Conservation (phyloP, 2,329 filamentous ascomycete species). For the Pseudogymnoascus sp. region DNA sequence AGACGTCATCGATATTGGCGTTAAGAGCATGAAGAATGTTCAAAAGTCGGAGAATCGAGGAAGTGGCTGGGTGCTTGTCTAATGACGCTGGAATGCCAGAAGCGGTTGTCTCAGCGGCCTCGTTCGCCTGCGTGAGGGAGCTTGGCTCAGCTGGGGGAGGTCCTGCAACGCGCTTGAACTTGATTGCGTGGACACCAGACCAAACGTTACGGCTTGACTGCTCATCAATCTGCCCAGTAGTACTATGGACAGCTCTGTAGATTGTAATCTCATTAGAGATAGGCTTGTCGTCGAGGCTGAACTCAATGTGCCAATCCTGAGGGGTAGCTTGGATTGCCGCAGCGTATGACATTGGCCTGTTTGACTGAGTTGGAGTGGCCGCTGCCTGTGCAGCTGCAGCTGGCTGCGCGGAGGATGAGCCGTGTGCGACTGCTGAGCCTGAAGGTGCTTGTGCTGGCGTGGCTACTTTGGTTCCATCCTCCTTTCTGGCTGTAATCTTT, state of each 20-base stretch:
- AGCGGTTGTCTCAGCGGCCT: constrained; percentile 42
- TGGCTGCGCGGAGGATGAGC: constrained; percentile 31
- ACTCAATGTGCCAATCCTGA: constrained; percentile 96
- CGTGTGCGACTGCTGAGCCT: constrained; percentile 34
- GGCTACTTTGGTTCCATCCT: constrained; percentile 78
- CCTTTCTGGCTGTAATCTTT: constrained; percentile 82
- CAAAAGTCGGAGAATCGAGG: constrained; percentile 78
- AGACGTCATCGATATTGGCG: constrained; percentile 82
- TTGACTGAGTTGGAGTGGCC: constrained; percentile 40
- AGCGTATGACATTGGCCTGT: constrained; percentile 70
- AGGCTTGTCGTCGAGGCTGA: constrained; percentile 74
- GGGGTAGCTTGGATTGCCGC: constrained; percentile 72
- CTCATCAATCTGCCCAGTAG: constrained; percentile 51
- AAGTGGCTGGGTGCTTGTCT: constrained; percentile 72
- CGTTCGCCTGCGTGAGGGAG: constrained; percentile 48
- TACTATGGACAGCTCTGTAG: constrained; percentile 76
- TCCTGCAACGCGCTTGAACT: constrained; percentile 78
- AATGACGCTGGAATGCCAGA: constrained; percentile 68
- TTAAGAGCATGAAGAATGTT: constrained; percentile 90
- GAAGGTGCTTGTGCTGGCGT: constrained; percentile 62
- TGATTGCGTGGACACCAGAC: constrained; percentile 84
- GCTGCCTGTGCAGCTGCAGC: constrained; percentile 25
- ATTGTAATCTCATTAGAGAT: constrained; percentile 91
- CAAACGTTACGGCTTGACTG: constrained; percentile 69
- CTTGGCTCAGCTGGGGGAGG: constrained; percentile 67